Percentiles rank a stretch among this genome's conserved stretches.
Conservation (phyloP, 345 rosid genomes). For the Ceriops zippeliana region DNA sequence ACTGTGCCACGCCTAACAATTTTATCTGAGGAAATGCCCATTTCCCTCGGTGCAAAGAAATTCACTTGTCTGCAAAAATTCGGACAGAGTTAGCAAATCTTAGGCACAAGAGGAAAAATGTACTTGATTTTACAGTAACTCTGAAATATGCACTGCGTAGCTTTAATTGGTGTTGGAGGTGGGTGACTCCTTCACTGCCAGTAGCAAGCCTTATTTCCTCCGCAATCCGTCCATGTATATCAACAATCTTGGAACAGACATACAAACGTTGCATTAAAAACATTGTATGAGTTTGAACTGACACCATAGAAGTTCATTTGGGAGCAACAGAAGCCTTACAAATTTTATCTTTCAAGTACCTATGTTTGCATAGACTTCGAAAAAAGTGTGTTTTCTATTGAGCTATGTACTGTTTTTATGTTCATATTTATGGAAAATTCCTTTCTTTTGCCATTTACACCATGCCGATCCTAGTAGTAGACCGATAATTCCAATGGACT, state of each 20-base stretch:
- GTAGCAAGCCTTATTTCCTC: conserved; percentile 74
- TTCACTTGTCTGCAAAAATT: background rate
- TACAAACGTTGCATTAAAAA: conserved; percentile 25
- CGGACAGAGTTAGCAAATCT: conserved; percentile 4
- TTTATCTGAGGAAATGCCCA: background rate
- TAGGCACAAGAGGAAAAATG: background rate
- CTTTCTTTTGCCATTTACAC: background rate
- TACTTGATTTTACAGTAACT: conserved; percentile 42
- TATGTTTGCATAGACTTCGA: background rate
- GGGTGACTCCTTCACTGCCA: conserved; percentile 47
- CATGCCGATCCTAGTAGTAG: background rate
- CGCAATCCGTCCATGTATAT: conserved; percentile 48
- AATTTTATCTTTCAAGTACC: background rate
- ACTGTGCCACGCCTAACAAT: background rate
- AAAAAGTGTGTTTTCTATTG: background rate
- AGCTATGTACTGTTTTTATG: background rate
- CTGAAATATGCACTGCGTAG: conserved; percentile 76
- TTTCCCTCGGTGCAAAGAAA: too few species aligned
- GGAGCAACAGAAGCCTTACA: background rate
- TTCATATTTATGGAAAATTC: background rate
- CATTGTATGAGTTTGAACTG: background rate
- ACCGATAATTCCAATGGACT: background rate
- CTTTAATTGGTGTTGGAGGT: conserved; percentile 54
- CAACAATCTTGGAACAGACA: conserved; percentile 31
- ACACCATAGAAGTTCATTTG: background rate